Evolutionary conservation across 1,284 basidiomycete genomes (phyloP).

Genomic region (Volvariella surrecta): DNA sequence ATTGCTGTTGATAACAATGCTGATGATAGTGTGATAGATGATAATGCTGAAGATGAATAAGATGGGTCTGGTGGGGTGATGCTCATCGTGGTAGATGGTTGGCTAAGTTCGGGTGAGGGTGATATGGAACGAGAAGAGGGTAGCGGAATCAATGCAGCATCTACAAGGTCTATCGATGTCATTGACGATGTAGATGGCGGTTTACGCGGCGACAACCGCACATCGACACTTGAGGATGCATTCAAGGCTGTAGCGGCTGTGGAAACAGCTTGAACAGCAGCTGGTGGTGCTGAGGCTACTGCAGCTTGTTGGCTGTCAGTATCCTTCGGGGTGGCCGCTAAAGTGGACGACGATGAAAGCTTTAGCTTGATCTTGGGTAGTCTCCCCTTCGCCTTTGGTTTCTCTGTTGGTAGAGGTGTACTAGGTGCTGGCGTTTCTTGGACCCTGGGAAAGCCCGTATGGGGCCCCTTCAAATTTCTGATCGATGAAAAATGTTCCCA

Average conservation of each 20-base stretch:
- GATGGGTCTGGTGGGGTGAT: slow-evolving; percentile 7
- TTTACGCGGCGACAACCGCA: too few relatives aligned
- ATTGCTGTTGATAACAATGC: slow-evolving; percentile 6
- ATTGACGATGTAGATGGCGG: slow-evolving; percentile 1
- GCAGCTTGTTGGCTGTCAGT: slow-evolving; percentile 1
- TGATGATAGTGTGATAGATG: slow-evolving; percentile 8
- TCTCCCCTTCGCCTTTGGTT: slow-evolving; percentile 14
- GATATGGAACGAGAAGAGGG: slow-evolving; percentile 36
- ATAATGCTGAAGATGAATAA: background rate
- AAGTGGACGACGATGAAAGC: background rate
- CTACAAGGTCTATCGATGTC: slow-evolving; percentile 8
- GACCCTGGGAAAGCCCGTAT: slow-evolving; percentile 68
- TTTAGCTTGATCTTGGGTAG: slow-evolving; percentile 14
- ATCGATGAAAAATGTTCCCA: slow-evolving; percentile 96
- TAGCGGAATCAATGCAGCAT: slow-evolving; percentile 29
- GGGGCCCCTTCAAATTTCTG: slow-evolving; percentile 79
- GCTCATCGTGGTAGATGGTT: slow-evolving; percentile 6
- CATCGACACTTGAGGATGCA: too few relatives aligned
- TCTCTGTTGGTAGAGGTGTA: slow-evolving; percentile 10
- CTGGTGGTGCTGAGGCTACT: too few relatives aligned
- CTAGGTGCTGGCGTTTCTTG: slow-evolving; percentile 37
- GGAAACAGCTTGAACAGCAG: too few relatives aligned
- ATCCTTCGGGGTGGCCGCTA: background rate
- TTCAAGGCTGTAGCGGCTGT: too few relatives aligned
- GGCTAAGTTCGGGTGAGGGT: slow-evolving; percentile 19